phyloP scores from a whole-genome alignment of 2,329 filamentous ascomycete species.

The Didymella lethalis region DNA sequence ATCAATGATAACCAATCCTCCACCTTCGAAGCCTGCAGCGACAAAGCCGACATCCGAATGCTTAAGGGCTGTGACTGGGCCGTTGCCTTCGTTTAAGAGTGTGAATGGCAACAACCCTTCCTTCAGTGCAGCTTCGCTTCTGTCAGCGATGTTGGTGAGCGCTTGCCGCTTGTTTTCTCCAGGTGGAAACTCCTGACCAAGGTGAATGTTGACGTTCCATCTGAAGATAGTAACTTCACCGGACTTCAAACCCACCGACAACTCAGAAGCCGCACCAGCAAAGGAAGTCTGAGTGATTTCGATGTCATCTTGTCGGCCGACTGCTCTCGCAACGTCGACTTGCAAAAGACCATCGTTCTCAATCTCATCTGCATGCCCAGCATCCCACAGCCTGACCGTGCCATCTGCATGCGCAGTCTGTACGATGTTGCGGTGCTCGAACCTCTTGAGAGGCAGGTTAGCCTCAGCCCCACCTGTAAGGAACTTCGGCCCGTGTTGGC shows the following conservation, averaged over 20 bases:
- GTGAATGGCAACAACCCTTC: constrained; percentile 83
- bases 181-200: constrained; percentile 68
- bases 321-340: constrained; percentile 82
- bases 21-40: constrained; percentile 83
- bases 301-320: constrained; percentile 79
- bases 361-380: constrained; percentile 89
- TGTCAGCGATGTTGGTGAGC: constrained; percentile 75
- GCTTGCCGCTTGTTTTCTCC: constrained; percentile 58
- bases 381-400: constrained; percentile 91
- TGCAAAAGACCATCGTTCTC: constrained; percentile 85
- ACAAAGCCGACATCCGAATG: constrained; percentile 95
- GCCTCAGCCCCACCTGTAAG: constrained; percentile 81
- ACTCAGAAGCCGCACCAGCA: constrained; percentile 80
- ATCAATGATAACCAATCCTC: constrained; percentile 82
- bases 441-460: constrained; percentile 73
- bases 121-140: constrained; percentile 75
- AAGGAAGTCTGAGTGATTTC: constrained; percentile 82
- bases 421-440: constrained; percentile 83
- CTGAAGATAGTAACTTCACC: constrained; percentile 90
- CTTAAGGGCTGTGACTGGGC: constrained; percentile 78
- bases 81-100: constrained; percentile 83
- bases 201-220: constrained; percentile 82
- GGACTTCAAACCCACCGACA: constrained; percentile 79
- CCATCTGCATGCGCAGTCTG: constrained; percentile 90
- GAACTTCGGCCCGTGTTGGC: constrained; percentile 78